Base-by-base conservation (phyloP, 2,329 filamentous ascomycete genomes). In the Paecilomyces dactylethromorphus region DNA sequence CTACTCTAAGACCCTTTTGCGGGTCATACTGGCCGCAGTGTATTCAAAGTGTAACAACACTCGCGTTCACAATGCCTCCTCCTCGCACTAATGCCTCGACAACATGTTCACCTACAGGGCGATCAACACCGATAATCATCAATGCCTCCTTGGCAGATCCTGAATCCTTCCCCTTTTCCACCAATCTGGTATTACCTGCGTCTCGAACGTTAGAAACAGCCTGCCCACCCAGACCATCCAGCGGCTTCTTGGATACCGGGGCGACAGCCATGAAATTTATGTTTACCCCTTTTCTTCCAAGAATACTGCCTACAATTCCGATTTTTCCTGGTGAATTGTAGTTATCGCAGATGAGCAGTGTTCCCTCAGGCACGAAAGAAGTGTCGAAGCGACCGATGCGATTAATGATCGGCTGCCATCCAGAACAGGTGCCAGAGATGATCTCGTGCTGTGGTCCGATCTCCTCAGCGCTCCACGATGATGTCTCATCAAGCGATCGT, bases 251-350 rank as follows among this genome's bases (percentile, higher is more conserved):
- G 1, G 68, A 72, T 2, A 67, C 67, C 8, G 82, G 81, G 54
- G 82, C 82, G 0, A 92, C 90, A 68, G 84, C 87, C 90, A 93
- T 94, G 69, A 87, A 92, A 53, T 83, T 83, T 71, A 93, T 91
- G 68, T 94, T 94, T 56, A 94, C 85, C 0, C 84, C 85, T 39
- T 88, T 83, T 39, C 80, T 81, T 0, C 90, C 90, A 26, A 93
- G 76, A 56, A 86, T 81, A 59, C 81, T 86, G 0, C 90, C 90
- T 2, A 94, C 90, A 39, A 86, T 85, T 1, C 90, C 90, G 70
- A 94, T 93, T 79, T 92, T 92, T 11, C 90, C 90, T 0, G 89
- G 89, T 63, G 87, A 82, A 68, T 94, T 90, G 67, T 90, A 92
- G 75, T 93, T 93, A 68, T 91, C 84, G 66, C 91, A 83, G 60